Percentiles rank a stretch among this genome's conserved stretches.
phyloP scores from a whole-genome alignment of 1,284 basidiomycete species.

The Malassezia slooffiae region DNA sequence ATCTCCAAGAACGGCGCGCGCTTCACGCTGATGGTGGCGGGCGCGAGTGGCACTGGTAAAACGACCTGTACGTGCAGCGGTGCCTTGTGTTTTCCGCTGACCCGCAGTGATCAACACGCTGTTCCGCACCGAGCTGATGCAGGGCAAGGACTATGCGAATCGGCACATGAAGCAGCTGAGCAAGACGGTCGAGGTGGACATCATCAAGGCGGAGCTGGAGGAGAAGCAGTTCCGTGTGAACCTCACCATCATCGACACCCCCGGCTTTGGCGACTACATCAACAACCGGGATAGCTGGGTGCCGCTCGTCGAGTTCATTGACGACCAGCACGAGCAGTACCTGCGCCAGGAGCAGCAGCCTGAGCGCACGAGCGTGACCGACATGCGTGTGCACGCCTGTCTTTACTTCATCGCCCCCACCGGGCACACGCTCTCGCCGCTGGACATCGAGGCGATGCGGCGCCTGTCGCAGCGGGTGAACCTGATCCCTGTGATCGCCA shows the following conservation, averaged over 20 bases:
- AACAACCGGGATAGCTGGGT: constrained; percentile 98
- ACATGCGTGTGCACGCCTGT: constrained; percentile 91
- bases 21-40: constrained; percentile 99
- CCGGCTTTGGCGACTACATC: constrained; percentile 95
- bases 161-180: constrained; percentile 94
- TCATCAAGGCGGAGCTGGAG: constrained; percentile 65
- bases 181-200: constrained; percentile 77
- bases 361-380: constrained; percentile 78
- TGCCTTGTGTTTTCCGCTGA: background rate
- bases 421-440: constrained; percentile 91
- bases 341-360: constrained; percentile 99
- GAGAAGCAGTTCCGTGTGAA: constrained; percentile 99
- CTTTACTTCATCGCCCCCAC: constrained; percentile 94
- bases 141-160: constrained; percentile 76
- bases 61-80: constrained; percentile 30
- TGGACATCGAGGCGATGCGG: constrained; percentile 99
- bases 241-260: constrained; percentile 95
- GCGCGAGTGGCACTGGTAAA: constrained; percentile 53
- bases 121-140: constrained; percentile 91
- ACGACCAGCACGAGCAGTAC: constrained; percentile 98
- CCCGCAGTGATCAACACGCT: constrained; percentile 74
- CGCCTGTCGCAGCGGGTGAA: constrained; percentile 88
- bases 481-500: constrained; percentile 92
- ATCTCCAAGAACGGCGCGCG: constrained; percentile 92
- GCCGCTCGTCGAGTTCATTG: constrained; percentile 97